These are phyloP conservation scores for Mucor sp. DNA, from an alignment of 371 early-diverging fungal species.

Conservation along the genomic window DNA sequence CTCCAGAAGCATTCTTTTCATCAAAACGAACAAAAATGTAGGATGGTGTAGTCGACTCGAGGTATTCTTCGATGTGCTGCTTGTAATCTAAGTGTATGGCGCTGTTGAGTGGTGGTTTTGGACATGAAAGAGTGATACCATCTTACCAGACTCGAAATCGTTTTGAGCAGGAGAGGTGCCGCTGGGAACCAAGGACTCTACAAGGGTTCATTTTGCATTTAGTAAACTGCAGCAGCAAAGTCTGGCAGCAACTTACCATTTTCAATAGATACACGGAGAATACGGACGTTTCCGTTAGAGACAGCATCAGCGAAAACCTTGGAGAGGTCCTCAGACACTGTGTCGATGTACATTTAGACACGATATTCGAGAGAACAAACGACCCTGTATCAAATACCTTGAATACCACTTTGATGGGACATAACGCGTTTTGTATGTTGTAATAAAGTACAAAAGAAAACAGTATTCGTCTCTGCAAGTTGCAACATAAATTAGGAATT, in stretches of 20 bases:
- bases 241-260: slow-evolving; percentile 32
- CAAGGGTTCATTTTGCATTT: background rate
- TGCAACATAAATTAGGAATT: background rate
- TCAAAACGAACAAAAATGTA: slow-evolving; percentile 75
- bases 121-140: background rate
- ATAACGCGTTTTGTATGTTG: slow-evolving; percentile 20
- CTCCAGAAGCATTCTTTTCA: slow-evolving; percentile 38
- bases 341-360: background rate
- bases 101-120: background rate
- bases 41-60: slow-evolving; percentile 62
- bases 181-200: slow-evolving; percentile 49
- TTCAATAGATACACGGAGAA: slow-evolving; percentile 51
- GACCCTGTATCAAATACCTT: slow-evolving; percentile 33
- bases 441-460: background rate
- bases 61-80: slow-evolving; percentile 41
- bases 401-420: slow-evolving; percentile 67
- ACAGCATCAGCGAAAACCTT: slow-evolving; percentile 49
- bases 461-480: background rate
- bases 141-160: slow-evolving; percentile 61
- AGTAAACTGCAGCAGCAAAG: background rate
- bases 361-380: background rate
- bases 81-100: background rate
- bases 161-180: slow-evolving; percentile 49
- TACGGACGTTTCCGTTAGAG: slow-evolving; percentile 35
- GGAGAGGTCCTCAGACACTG: slow-evolving; percentile 58